Conservation (phyloP, 495 filamentous ascomycete genomes). For the Zalerion maritima region DNA sequence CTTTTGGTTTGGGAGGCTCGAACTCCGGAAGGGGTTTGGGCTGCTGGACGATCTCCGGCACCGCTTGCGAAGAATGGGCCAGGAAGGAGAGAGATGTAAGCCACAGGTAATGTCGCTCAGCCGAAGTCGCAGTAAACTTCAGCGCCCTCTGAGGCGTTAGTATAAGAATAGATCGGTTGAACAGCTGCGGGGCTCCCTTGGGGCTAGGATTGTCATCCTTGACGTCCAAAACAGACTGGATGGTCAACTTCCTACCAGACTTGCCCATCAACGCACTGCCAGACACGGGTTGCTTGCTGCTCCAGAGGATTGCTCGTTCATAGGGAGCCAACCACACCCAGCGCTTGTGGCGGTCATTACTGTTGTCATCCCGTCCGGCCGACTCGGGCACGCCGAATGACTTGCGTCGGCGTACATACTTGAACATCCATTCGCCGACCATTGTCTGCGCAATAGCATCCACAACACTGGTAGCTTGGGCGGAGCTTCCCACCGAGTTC, state of each 20-base stretch:
- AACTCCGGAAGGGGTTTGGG: conserved; percentile 36
- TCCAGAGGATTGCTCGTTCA: conserved; percentile 93
- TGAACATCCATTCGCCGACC: conserved; percentile 99
- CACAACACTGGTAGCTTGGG: conserved; percentile 70
- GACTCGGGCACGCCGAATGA: conserved; percentile 75
- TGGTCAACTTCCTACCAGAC: conserved; percentile 81
- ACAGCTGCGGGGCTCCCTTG: conserved; percentile 49
- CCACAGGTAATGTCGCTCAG: conserved; percentile 91
- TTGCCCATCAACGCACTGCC: conserved; percentile 85
- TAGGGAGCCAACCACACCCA: conserved; percentile 99
- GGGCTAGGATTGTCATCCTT: conserved; percentile 86
- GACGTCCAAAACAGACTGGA: conserved; percentile 93
- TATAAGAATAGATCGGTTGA: conserved; percentile 91
- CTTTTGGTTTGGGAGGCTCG: conserved; percentile 28
- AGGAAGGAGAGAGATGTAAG: conserved; percentile 87
- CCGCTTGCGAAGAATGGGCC: conserved; percentile 64
- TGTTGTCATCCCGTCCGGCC: conserved; percentile 37
- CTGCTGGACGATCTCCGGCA: conserved; percentile 49
- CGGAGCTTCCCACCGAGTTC: conserved; percentile 41
- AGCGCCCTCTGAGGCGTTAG: conserved; percentile 84
- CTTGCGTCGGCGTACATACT: conserved; percentile 84
- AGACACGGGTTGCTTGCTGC: conserved; percentile 87
- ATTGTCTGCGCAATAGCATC: conserved; percentile 97
- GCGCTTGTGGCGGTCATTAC: conserved; percentile 69
- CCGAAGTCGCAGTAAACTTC: conserved; percentile 77